Evolutionary conservation across 495 filamentous ascomycete genomes (phyloP), one percentile per base, ranked within the genome.

Genomic region (Xylaria acuta): DNA sequence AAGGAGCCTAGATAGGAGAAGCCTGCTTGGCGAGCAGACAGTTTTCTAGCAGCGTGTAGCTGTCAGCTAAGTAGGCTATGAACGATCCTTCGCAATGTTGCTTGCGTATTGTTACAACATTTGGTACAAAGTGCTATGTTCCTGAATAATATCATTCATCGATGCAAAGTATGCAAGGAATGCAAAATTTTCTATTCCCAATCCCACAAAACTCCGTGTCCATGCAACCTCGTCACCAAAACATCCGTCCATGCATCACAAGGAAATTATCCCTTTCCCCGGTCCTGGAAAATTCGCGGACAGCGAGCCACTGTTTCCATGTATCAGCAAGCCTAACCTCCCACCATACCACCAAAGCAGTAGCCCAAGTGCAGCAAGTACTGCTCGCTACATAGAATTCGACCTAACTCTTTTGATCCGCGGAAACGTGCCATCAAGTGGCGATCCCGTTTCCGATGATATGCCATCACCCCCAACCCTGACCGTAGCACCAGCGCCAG

Each of bases 361-460:
- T 56, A 30, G 27, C 9, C 27, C 3, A 11, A 11, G 27, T 27
- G 3, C 9, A 32, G 11, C 9, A 20, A 16, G 64, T 51, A 20
- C 14, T 18, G 25, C 32, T 30, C 41, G 4, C 73, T 75, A 84
- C 79, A 81, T 81, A 41, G 79, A 80, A 64, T 78, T 80, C 20
- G 82, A 79, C 73, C 81, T 75, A 25, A 81, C 64, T 70, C 81
- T 76, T 76, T 83, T 83, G 58, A 72, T 75, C 71, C 76, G 72
- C 2, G 73, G 74, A 38, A 75, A 77, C 58, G 38, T 5, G 5
- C 40, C n/a, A 7, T 70, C 58, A 14, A 41, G 58, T 9, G 41
- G 54, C 12, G 67, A 68, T 5, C n/a, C 8, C 53, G 9, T 47
- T 7, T 27, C 36, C 36, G 66, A 7, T 20, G 36, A 45, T 51